phyloP scores from a whole-genome alignment of 257 asterid genomes.

The Agastache rugosa region DNA sequence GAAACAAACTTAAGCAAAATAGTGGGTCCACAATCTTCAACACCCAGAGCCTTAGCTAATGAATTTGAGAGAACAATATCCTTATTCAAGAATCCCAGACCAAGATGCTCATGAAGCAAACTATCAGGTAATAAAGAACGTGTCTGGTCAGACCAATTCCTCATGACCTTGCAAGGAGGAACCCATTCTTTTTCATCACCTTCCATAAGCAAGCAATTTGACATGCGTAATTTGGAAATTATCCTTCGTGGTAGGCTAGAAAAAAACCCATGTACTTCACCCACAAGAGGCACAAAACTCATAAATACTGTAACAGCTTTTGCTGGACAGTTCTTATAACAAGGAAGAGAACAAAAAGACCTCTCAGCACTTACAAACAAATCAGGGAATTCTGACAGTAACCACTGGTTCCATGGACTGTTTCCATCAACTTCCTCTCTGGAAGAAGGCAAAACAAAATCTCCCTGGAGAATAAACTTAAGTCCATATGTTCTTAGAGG shows the following conservation, averaged over 20 bases:
- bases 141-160: conserved; percentile 85
- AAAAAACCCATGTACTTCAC: conserved; percentile 96
- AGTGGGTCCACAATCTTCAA: conserved; percentile 89
- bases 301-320: conserved; percentile 80
- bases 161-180: conserved; percentile 87
- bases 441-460: conserved; percentile 95
- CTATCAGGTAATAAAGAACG: conserved; percentile 71
- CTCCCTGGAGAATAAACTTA: conserved; percentile 94
- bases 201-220: conserved; percentile 81
- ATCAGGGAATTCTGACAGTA: conserved; percentile 82
- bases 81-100: conserved; percentile 80
- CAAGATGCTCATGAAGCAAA: conserved; percentile 80
- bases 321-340: conserved; percentile 68
- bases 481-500: conserved; percentile 96
- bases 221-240: conserved; percentile 77
- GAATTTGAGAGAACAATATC: conserved; percentile 83
- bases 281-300: conserved; percentile 85
- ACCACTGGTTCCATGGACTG: conserved; percentile 98
- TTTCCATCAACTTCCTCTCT: conserved; percentile 96
- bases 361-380: conserved; percentile 79
- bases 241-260: conserved; percentile 82
- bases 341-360: conserved; percentile 83
- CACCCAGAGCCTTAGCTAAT: conserved; percentile 81
- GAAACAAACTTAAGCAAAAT: conserved; percentile 59
- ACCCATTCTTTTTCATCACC: conserved; percentile 69